Evolutionary conservation across 2,329 filamentous ascomycete genomes (phyloP).

Genomic region (Fusarium sarcochroum): DNA sequence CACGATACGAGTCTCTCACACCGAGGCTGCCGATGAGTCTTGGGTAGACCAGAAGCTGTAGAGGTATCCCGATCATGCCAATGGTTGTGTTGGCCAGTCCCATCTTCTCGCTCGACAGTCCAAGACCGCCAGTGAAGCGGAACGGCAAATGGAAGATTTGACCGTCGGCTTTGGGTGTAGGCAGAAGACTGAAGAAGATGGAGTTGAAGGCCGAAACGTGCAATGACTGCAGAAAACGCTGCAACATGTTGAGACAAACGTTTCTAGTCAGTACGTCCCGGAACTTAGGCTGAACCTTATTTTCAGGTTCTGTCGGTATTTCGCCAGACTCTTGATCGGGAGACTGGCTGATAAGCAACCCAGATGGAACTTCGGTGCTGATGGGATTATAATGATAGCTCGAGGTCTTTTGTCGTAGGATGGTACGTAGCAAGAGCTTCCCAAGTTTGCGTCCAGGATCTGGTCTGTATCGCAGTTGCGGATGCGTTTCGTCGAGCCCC

Average conservation of each 20-base stretch:
- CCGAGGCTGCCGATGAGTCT: constrained; percentile 30
- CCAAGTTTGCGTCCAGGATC: constrained; percentile 5
- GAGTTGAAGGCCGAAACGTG: constrained; percentile 84
- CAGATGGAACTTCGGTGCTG: neutral
- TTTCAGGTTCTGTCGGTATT: constrained; percentile 48
- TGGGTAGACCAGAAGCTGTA: constrained; percentile 57
- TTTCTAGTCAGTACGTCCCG: constrained; percentile 69
- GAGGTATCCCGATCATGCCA: constrained; percentile 79
- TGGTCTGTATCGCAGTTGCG: neutral
- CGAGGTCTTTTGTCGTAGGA: neutral
- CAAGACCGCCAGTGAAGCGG: constrained; percentile 80
- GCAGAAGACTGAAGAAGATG: constrained; percentile 83
- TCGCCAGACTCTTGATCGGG: neutral
- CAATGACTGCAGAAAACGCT: constrained; percentile 78
- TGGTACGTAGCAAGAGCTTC: neutral
- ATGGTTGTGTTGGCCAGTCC: constrained; percentile 85
- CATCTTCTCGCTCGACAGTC: constrained; percentile 78
- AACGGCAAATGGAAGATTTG: constrained; percentile 63
- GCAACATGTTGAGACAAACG: constrained; percentile 68
- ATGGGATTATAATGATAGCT: neutral
- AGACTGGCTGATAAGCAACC: neutral
- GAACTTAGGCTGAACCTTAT: constrained; percentile 65
- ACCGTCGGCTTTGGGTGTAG: constrained; percentile 73
- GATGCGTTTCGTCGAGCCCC: constrained; percentile 65
- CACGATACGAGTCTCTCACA: constrained; percentile 24